These are phyloP conservation scores for Xerophyta viscosa DNA, from an alignment of 106 monocot genomes.

Conservation along the genomic window DNA sequence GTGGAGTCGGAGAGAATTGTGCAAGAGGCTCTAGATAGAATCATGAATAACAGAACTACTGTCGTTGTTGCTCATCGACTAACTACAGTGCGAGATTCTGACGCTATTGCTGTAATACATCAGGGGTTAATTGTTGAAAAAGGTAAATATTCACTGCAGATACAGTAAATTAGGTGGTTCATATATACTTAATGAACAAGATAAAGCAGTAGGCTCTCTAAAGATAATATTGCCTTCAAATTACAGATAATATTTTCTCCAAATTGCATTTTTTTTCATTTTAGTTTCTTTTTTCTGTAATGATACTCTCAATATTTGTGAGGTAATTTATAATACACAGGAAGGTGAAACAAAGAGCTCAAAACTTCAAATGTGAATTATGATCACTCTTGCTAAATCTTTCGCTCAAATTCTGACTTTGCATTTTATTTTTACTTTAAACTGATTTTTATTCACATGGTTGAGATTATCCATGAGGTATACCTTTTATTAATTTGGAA, in stretches of 20 bases:
- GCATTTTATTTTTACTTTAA: not conserved
- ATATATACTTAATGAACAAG: too few relatives aligned
- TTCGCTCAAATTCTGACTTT: not conserved
- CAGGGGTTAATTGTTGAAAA: conserved; percentile 50
- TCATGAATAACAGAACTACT: conserved; percentile 56
- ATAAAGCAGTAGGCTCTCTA: too few relatives aligned
- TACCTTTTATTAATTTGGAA: too few relatives aligned
- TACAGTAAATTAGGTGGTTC: not conserved
- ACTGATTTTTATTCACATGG: not conserved
- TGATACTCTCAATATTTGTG: too few relatives aligned
- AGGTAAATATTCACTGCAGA: conserved; percentile 19
- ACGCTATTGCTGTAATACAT: conserved; percentile 46
- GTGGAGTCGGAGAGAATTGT: conserved; percentile 56
- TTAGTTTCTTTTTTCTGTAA: too few relatives aligned
- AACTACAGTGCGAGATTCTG: conserved; percentile 54
- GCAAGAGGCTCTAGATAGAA: conserved; percentile 56
- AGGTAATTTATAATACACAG: too few relatives aligned
- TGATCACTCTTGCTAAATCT: too few relatives aligned
- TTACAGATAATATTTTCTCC: too few relatives aligned
- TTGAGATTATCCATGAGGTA: too few relatives aligned
- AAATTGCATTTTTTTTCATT: too few relatives aligned
- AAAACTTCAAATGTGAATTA: not conserved
- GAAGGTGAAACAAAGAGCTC: not conserved
- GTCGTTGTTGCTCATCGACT: conserved; percentile 61
- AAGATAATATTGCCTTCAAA: too few relatives aligned